A percentile compares a stretch with the other conserved stretches of the same genome.
Conservation (phyloP, 495 filamentous ascomycete species). For the Letharia lupina region DNA sequence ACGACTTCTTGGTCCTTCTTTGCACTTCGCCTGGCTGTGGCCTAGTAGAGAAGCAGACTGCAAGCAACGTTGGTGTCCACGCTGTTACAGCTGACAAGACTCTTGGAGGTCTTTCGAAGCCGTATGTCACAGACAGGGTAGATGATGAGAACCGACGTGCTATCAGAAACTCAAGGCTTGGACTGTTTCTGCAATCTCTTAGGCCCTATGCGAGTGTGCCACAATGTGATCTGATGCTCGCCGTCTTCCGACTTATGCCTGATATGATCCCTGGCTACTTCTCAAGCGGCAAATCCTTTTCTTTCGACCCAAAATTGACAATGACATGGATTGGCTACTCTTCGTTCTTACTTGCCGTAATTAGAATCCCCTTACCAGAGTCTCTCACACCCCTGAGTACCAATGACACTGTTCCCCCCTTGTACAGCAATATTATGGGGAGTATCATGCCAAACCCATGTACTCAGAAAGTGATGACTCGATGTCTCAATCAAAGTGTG, state of each 20-base stretch:
- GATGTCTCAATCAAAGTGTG: slow-evolving; percentile 66
- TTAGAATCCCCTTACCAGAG: slow-evolving; percentile 61
- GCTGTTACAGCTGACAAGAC: not conserved
- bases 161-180: slow-evolving; percentile 56
- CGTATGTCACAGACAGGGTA: not conserved
- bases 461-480: slow-evolving; percentile 62
- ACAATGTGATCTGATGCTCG: slow-evolving; percentile 71
- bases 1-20: slow-evolving; percentile 62
- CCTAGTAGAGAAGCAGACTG: slow-evolving; percentile 54
- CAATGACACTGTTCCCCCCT: slow-evolving; percentile 44
- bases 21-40: slow-evolving; percentile 65
- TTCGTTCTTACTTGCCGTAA: slow-evolving; percentile 68
- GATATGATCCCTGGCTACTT: slow-evolving; percentile 85
- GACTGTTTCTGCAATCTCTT: slow-evolving; percentile 67
- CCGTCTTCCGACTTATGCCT: slow-evolving; percentile 71
- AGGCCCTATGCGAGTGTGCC: slow-evolving; percentile 72
- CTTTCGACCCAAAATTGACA: slow-evolving; percentile 82
- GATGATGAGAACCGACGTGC: not conserved
- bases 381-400: not conserved
- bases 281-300: slow-evolving; percentile 64
- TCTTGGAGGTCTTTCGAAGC: not conserved
- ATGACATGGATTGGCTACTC: slow-evolving; percentile 92
- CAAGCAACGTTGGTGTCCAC: slow-evolving; percentile 51
- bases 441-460: slow-evolving; percentile 81
- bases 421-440: slow-evolving; percentile 60